These are phyloP conservation scores for Conringia planisiliqua DNA, from an alignment of 345 rosid genomes.

Conservation along the genomic window DNA sequence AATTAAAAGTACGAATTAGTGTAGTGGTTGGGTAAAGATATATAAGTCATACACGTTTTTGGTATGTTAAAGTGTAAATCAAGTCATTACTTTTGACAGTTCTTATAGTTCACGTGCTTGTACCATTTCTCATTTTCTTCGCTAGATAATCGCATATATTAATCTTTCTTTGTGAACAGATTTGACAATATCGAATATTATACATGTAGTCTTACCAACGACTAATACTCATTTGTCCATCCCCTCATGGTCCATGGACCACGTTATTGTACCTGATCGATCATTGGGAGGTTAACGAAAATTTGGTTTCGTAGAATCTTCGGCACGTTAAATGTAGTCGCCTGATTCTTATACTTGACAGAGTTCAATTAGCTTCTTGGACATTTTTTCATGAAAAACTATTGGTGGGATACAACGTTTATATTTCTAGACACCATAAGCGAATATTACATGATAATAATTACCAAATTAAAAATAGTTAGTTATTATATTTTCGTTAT, in stretches of 20 bases:
- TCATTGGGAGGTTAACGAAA: background rate
- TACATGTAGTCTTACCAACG: background rate
- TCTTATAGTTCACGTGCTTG: background rate
- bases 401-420: background rate
- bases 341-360: background rate
- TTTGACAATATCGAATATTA: background rate
- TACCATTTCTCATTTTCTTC: background rate
- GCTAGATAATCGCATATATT: background rate
- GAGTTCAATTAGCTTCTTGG: background rate
- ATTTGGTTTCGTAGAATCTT: background rate
- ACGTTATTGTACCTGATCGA: background rate
- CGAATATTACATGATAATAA: background rate
- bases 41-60: slow-evolving; percentile 4
- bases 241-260: background rate
- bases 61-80: background rate
- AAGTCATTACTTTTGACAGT: background rate
- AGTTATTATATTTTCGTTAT: background rate
- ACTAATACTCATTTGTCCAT: background rate
- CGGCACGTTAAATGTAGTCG: background rate
- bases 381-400: background rate
- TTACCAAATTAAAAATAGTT: background rate
- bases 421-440: background rate
- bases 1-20: background rate
- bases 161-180: background rate
- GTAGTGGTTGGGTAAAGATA: background rate